Percentiles rank a stretch among this genome's conserved stretches.
These are phyloP conservation scores for Climacium dendroides DNA, from an alignment of 225 moss, liverwort and hornwort species.

Conservation along the genomic window DNA sequence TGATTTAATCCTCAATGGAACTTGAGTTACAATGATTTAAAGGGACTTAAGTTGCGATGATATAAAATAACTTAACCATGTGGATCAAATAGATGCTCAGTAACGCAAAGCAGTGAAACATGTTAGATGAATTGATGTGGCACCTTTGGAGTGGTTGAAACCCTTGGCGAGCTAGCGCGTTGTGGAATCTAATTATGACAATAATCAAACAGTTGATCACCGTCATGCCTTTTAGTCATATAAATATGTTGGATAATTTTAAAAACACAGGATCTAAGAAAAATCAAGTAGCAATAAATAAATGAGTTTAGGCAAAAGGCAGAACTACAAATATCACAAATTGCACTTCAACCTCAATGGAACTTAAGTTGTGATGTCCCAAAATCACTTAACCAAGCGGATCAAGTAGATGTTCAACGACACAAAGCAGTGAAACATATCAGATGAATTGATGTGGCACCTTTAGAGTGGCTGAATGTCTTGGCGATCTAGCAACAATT, in stretches of 20 bases:
- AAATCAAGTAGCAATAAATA: not conserved
- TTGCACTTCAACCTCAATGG: not conserved
- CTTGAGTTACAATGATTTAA: not conserved
- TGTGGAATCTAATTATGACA: not conserved
- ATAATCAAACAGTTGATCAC: not conserved
- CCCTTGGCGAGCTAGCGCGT: not conserved
- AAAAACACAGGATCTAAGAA: not conserved
- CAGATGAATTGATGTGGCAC: not conserved
- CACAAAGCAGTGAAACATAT: not conserved
- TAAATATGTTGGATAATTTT: not conserved
- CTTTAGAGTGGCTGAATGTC: constrained; percentile 35
- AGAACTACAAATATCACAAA: not conserved
- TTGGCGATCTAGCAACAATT: constrained; percentile 35
- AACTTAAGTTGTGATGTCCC: not conserved
- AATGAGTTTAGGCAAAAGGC: not conserved
- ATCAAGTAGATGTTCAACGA: not conserved
- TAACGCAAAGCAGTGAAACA: not conserved
- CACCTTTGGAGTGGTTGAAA: not conserved
- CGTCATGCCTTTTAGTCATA: not conserved
- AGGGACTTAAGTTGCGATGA: not conserved
- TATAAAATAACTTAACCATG: not conserved
- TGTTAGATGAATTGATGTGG: not conserved
- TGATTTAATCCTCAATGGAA: not conserved
- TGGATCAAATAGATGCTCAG: not conserved
- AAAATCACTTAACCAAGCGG: not conserved